Base-by-base conservation (phyloP, 371 early-diverging fungal genomes). In the Apophysomyces variabilis region DNA sequence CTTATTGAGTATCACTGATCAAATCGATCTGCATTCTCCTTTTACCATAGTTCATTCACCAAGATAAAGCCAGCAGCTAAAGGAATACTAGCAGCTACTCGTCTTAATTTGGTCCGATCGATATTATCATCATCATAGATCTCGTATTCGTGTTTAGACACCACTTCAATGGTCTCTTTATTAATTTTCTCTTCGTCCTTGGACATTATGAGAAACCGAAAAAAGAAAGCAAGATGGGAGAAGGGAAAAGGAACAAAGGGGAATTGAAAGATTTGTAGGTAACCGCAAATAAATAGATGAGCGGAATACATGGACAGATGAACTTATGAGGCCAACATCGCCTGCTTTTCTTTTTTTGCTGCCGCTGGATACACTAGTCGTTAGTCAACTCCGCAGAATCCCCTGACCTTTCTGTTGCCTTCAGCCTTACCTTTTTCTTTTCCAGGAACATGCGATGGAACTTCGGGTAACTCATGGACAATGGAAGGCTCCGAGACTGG, bases 51-150 rank as follows among this genome's bases (percentile, higher is more conserved):
- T 79, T 80, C 82, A 68, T 78, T 85, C 50, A 80, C 66, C 50
- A 85, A 65, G 66, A 88, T 85, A 47, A 85, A 80, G 72, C 85
- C 80, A 36, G 84, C 86, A 57, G 83, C 76, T 54, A 77, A 4
- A 11, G 84, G 85, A 60, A 84, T 77, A 13, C 68, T 66, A 13
- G 80, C 82, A 39, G 83, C 72, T 35, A 85, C 69, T 38, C 64
- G 67, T 18, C 75, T 68, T 37, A 71, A 61, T n/a, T 54, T 36
- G 32, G 61, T 41, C 21, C 43, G 36, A 21, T 66, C 14, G 62
- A 75, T 68, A 37, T 26, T 32, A 9, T 44, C 45, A 11, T 57
- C 21, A n/a, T 47, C 58, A 8, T 59, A 57, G 38, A 66, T 65
- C 14, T 79, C 75, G 41, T 47, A 61, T 8, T 72, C 65, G 47